Conservation (phyloP, 331 rosid genomes). For the Pyrus hybrid region DNA sequence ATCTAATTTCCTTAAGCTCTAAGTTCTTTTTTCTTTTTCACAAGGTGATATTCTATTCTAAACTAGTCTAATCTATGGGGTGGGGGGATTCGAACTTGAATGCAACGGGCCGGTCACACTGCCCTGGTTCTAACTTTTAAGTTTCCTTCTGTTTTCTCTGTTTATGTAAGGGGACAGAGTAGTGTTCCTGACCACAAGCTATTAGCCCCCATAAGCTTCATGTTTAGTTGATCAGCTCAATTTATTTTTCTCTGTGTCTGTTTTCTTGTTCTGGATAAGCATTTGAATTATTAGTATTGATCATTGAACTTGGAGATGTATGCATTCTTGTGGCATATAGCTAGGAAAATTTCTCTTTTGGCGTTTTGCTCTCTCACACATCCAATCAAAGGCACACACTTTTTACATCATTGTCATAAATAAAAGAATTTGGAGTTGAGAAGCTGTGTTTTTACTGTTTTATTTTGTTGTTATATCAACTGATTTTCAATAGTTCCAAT, state of each 20-base stretch:
- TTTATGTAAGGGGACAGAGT: no score
- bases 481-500: not conserved
- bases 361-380: not conserved
- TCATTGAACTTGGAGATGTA: not conserved
- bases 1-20: not conserved
- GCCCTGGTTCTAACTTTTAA: not conserved
- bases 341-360: not conserved
- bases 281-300: not conserved
- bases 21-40: not conserved
- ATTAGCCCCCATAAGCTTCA: not conserved
- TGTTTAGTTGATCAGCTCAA: not conserved
- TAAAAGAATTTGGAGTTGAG: not conserved
- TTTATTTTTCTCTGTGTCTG: not conserved
- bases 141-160: not conserved
- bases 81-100: not conserved
- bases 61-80: not conserved
- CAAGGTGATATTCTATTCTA: not conserved
- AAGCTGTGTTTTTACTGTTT: not conserved
- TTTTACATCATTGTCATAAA: not conserved
- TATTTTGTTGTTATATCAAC: not conserved
- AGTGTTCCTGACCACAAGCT: not conserved
- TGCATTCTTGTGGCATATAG: not conserved
- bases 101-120: not conserved
- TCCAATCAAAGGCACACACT: not conserved
- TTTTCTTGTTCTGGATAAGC: not conserved